Evolutionary conservation across 768 basidiomycete genomes (phyloP).

Genomic region (Pluteus cervinus): DNA sequence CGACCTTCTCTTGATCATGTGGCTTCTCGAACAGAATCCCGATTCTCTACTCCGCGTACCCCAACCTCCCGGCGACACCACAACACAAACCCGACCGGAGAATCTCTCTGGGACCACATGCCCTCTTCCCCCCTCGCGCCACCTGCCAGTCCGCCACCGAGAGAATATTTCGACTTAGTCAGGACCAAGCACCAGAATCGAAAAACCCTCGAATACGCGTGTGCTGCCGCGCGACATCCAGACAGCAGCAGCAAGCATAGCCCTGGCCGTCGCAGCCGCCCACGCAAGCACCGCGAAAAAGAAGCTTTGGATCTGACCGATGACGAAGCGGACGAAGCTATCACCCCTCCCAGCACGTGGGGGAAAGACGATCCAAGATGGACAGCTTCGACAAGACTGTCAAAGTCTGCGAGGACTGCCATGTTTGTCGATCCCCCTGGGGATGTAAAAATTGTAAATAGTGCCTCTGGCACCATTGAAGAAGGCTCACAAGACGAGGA

Average conservation of each 20-base stretch:
- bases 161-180: constrained; percentile 43
- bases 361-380: constrained; percentile 35
- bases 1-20: constrained; percentile 54
- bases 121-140: constrained; percentile 57
- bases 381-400: constrained; percentile 20
- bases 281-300: constrained; percentile 7
- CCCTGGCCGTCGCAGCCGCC: constrained; percentile 7
- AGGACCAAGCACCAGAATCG: constrained; percentile 41
- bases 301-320: constrained; percentile 47
- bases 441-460: not conserved
- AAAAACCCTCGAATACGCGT: constrained; percentile 69
- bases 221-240: constrained; percentile 50
- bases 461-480: constrained; percentile 9
- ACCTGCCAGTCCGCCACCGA: constrained; percentile 44
- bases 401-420: not conserved
- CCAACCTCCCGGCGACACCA: constrained; percentile 31
- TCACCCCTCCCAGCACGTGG: constrained; percentile 57
- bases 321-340: constrained; percentile 56
- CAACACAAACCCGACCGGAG: constrained; percentile 25
- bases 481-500: constrained; percentile 47
- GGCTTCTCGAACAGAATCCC: constrained; percentile 49
- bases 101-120: constrained; percentile 55
- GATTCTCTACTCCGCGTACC: constrained; percentile 31
- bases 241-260: constrained; percentile 23
- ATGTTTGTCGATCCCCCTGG: not conserved